phyloP scores from a whole-genome alignment of 352 stramenopile genomes.

The Bremia lactucae region DNA sequence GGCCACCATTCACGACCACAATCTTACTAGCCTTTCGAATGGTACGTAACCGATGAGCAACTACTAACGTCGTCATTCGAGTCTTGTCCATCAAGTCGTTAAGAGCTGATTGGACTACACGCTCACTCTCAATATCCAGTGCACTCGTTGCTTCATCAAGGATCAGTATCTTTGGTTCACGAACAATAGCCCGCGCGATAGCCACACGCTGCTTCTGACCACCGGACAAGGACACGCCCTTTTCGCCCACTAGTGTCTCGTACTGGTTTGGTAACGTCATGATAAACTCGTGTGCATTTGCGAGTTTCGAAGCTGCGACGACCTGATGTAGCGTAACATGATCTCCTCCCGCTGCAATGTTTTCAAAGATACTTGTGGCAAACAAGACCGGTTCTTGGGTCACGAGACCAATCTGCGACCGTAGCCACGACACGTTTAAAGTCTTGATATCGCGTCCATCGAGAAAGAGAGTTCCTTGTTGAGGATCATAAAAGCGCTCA shows the following conservation, averaged over 20 bases:
- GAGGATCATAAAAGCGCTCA: background rate
- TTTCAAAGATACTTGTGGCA: background rate
- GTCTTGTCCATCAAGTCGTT: background rate
- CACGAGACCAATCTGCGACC: background rate
- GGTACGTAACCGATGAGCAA: background rate
- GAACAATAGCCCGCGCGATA: background rate
- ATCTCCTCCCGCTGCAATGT: background rate
- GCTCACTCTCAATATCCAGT: background rate
- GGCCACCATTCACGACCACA: background rate
- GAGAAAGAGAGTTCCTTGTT: background rate
- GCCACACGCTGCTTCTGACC: slow-evolving; percentile 1
- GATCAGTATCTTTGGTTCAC: background rate
- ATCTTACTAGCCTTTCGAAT: background rate
- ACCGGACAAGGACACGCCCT: background rate
- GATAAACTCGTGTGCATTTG: background rate
- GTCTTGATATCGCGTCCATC: background rate
- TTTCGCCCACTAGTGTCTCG: background rate
- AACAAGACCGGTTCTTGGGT: background rate
- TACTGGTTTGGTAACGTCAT: slow-evolving; percentile 1
- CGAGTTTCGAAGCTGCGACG: background rate
- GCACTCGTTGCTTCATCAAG: background rate
- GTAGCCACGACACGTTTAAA: background rate
- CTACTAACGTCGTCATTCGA: background rate
- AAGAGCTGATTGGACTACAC: background rate
- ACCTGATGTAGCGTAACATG: background rate